Evolutionary conservation across 2,329 filamentous ascomycete genomes (phyloP), one percentile per base, ranked within the genome.

Genomic region (Trichoderma koningiopsis): DNA sequence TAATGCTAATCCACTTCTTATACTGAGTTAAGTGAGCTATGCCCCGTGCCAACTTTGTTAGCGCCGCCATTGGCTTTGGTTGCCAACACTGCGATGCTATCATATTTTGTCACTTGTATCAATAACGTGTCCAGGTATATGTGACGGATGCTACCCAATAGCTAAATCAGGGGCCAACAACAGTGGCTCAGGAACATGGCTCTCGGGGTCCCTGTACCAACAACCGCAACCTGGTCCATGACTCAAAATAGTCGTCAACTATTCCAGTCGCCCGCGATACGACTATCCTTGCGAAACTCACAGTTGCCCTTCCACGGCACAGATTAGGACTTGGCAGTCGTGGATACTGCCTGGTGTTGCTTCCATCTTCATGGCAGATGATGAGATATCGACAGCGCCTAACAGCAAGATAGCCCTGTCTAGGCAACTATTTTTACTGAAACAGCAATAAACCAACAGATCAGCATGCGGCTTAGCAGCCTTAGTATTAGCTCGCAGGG

Each of bases 391-490:
- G 55, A 52, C 64, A 40, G 53, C 24, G 61, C 49, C 8, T 13
- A 64, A 35, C 33, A 43, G 8, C 61, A 24, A 59, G 8, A 33
- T 31, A 13, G 22, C 49, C 55, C 29, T 47, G 55, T 37, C 14
- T 22, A 58, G 61, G 64, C 31, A 47, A 56, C 40, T 22, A 59
- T 58, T 67, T 22, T 37, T 31, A 43, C n/a, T 29, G 22, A 31
- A 27, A 43, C 19, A 59, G 37, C 24, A 22, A 59, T 19, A n/a
- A 43, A 43, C 16, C n/a, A 4, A 55, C 56, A 29, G 35, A 58
- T 67, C 53, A 52, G 40, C 55, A 66, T 66, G 63, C 63, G 24
- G 63, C 37, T 58, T 35, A 29, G 56, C 33, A 24, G 64, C 29
- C 8, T 57, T 59, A 27, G 40, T 29, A 27, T 22, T 16, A 55